Evolutionary conservation across 2,329 filamentous ascomycete species (phyloP).

Genomic region (Colletotrichum sp.): DNA sequence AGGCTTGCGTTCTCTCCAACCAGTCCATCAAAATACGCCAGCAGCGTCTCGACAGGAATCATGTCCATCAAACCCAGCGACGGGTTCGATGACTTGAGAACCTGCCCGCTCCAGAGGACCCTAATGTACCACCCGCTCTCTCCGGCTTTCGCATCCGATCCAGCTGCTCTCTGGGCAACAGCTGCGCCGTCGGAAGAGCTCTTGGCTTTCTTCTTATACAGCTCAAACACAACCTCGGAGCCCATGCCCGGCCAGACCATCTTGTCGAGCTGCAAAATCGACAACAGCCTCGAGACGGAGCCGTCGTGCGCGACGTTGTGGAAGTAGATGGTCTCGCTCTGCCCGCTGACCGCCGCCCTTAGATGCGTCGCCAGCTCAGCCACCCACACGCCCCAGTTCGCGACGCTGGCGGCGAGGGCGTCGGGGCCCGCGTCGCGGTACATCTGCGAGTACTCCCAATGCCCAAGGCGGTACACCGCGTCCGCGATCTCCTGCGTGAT

Average conservation of each 20-base stretch:
- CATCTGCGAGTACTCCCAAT: constrained; percentile 82
- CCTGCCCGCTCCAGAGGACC: constrained; percentile 73
- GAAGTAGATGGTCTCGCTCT: constrained; percentile 55
- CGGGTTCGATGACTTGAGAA: constrained; percentile 72
- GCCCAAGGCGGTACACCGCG: constrained; percentile 74
- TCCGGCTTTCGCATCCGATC: not conserved
- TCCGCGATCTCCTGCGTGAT: constrained; percentile 68
- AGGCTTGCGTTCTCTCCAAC: constrained; percentile 59
- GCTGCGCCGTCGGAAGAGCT: not conserved
- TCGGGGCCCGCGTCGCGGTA: constrained; percentile 68
- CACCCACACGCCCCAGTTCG: constrained; percentile 74
- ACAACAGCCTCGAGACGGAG: constrained; percentile 69
- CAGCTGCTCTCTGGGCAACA: not conserved
- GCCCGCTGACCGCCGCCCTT: constrained; percentile 27
- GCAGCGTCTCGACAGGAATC: constrained; percentile 67
- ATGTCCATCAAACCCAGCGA: constrained; percentile 73
- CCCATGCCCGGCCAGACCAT: constrained; percentile 92
- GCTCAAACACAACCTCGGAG: constrained; percentile 77
- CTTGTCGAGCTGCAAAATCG: constrained; percentile 71
- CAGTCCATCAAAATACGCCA: constrained; percentile 75
- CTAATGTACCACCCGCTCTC: constrained; percentile 58
- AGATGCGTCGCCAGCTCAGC: constrained; percentile 65
- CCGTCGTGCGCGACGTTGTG: constrained; percentile 87
- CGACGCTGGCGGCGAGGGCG: constrained; percentile 66
- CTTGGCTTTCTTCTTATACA: constrained; percentile 58